Evolutionary conservation across 306 rosid genomes (phyloP).

Genomic region (Begonia loranthoides): DNA sequence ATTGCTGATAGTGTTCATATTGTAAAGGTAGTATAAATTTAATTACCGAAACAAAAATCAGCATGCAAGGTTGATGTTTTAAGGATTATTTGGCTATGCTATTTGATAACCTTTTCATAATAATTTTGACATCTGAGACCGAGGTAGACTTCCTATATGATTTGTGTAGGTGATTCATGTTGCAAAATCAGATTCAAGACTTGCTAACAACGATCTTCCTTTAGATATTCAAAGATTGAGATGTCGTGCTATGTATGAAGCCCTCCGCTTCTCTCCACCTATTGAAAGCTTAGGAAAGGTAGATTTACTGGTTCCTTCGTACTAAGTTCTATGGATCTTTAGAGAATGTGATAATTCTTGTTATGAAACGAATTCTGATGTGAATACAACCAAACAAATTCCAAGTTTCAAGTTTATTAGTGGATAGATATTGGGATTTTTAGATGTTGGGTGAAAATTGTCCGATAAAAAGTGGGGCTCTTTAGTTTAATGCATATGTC

Average conservation of each 20-base stretch:
- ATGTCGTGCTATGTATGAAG: conserved; percentile 79
- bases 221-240: conserved; percentile 79
- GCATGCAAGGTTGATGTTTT: too few species aligned
- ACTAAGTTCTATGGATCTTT: background rate
- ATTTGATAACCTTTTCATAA: too few species aligned
- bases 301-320: conserved; percentile 12
- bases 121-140: background rate
- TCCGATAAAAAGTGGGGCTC: too few species aligned
- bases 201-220: conserved; percentile 84
- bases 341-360: background rate
- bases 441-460: too few species aligned
- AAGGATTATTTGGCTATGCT: too few species aligned
- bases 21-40: too few species aligned
- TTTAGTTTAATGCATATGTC: too few species aligned
- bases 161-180: conserved; percentile 71
- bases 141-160: conserved; percentile 14
- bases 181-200: conserved; percentile 86
- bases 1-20: too few species aligned
- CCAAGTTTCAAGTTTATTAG: background rate
- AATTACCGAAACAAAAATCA: too few species aligned
- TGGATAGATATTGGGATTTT: too few species aligned
- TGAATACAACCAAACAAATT: background rate
- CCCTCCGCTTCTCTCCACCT: conserved; percentile 74
- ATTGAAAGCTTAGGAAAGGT: conserved; percentile 86
- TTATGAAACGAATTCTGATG: background rate